phyloP scores from a whole-genome alignment of 306 rosid species.

The Lagenaria siceraria region DNA sequence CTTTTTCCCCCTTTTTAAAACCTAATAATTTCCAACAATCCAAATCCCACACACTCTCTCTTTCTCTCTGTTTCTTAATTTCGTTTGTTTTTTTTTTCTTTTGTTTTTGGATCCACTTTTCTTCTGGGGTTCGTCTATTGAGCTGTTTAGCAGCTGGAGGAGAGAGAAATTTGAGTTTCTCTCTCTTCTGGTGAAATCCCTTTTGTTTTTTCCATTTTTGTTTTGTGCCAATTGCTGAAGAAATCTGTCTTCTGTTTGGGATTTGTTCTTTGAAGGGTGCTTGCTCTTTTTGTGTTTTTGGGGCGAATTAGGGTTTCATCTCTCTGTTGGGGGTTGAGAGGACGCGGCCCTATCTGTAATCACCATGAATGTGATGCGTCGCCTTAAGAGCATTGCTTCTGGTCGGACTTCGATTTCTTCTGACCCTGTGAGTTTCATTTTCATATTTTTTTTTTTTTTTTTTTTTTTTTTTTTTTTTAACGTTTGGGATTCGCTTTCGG shows the following conservation, averaged over 20 bases:
- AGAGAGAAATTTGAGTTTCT: slow-evolving; percentile 35
- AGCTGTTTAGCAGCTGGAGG: slow-evolving; percentile 10
- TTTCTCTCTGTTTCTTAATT: not conserved
- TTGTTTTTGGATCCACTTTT: not conserved
- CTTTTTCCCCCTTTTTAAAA: not conserved
- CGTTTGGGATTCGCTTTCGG: not conserved
- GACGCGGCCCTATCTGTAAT: not conserved
- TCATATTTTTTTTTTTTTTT: not conserved
- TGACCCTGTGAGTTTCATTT: slow-evolving; percentile 60
- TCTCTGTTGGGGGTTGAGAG: slow-evolving; percentile 5
- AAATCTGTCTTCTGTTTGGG: not conserved
- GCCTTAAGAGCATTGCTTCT: slow-evolving; percentile 95
- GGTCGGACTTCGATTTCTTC: slow-evolving; percentile 86
- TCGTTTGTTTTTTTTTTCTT: not conserved
- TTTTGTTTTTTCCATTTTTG: not conserved
- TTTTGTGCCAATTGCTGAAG: not conserved
- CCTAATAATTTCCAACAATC: not conserved
- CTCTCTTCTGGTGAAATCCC: slow-evolving; percentile 27
- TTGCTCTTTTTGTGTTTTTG: not conserved
- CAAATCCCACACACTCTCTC: not conserved
- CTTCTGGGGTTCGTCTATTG: slow-evolving; percentile 10
- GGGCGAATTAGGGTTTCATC: slow-evolving; percentile 35
- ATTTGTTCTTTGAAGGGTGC: not conserved
- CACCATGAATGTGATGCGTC: slow-evolving; percentile 85
- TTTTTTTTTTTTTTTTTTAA: not conserved